These are phyloP conservation scores for Hypomontagnella monticulosa DNA, from an alignment of 495 filamentous ascomycete species.

Conservation along the genomic window DNA sequence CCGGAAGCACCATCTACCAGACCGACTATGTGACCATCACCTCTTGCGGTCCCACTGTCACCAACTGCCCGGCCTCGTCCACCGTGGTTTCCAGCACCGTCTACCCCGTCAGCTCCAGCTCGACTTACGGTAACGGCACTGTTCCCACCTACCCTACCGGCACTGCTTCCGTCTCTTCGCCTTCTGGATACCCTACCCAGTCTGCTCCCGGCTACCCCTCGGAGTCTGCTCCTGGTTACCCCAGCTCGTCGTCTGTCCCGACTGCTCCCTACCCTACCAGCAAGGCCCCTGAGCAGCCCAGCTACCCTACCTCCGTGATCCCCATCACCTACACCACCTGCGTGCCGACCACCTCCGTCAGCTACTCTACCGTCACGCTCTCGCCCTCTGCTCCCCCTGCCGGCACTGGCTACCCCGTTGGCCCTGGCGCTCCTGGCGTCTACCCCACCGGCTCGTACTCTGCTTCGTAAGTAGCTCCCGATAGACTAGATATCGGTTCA, in stretches of 20 bases:
- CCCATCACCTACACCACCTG: constrained; percentile 52
- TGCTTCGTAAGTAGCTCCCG: constrained; percentile 34
- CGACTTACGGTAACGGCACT: constrained; percentile 32
- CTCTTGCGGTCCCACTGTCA: constrained; percentile 59
- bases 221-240: constrained; percentile 30
- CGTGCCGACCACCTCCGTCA: constrained; percentile 53
- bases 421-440: constrained; percentile 33
- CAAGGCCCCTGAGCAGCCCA: constrained; percentile 26
- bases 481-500: background rate
- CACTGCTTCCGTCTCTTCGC: constrained; percentile 44
- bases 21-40: constrained; percentile 68
- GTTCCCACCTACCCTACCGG: constrained; percentile 48
- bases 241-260: constrained; percentile 8
- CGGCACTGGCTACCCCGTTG: constrained; percentile 40
- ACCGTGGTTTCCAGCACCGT: constrained; percentile 54
- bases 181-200: constrained; percentile 17
- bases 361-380: constrained; percentile 61
- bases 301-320: constrained; percentile 57
- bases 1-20: constrained; percentile 62
- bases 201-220: constrained; percentile 28
- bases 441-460: constrained; percentile 48
- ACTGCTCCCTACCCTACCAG: constrained; percentile 36
- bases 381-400: constrained; percentile 52
- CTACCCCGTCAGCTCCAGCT: constrained; percentile 51
- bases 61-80: constrained; percentile 62